Base-by-base conservation (phyloP, 768 basidiomycete genomes). In the Lactarius hengduanensis region DNA sequence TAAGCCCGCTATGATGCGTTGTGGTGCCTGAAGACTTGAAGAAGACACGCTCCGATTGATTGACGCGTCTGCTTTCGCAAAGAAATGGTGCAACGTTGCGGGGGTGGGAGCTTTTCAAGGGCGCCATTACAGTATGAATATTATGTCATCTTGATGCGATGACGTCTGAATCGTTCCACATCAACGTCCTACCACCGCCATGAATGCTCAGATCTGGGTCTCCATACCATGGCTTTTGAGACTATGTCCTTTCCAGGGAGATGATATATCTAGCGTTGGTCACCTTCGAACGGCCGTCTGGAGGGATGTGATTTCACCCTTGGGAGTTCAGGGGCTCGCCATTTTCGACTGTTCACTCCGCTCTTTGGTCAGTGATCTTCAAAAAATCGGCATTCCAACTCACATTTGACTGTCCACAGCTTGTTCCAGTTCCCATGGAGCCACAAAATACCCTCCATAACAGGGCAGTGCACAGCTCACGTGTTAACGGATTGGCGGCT, bases 51-150 rank as follows among this genome's bases (percentile, higher is more conserved):
- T 22, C 3, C 30, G 54, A 40, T 26, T 55, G 62, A 22, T 66
- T 22, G 20, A 55, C 57, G 32, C 22, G 41, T 34, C 40, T 32
- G 53, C 4, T 60, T 64, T 68, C 18, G 30, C 30, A 30, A 30
- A 30, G 30, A 30, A 30, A 30, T 30, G 32, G 32, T 71, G 62
- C 22, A 67, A 56, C 38, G 66, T 67, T 45, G 66, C 7, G 4
- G 34, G 3, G 66, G 40, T 36, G 66, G 66, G 6, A 30, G 5
- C 30, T 30, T 30, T 30, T 30, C 53, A 67, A 59, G 7, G 57
- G 53, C 15, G 32, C 32, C 32, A 32, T 32, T 6, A 5, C 28
- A 4, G 30, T 30, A 30, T 6, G 30, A 30, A 30, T 30, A 0
- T 30, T 30, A 30, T 30, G 30, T 30, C 4, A 32, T 32, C 32